Conservation (phyloP, 345 rosid species). For the Dipteronia dyeriana region DNA sequence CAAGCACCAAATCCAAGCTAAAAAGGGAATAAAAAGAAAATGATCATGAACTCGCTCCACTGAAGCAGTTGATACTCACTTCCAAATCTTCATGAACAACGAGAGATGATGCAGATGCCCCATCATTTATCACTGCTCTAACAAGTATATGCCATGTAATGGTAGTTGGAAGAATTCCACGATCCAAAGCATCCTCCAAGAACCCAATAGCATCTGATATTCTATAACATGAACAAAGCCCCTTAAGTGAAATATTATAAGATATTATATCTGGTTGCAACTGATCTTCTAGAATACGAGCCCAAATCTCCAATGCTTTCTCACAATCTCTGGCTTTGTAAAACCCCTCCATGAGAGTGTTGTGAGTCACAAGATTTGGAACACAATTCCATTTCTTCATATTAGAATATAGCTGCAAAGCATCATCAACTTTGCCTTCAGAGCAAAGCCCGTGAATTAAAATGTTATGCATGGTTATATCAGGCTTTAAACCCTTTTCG, state of each 20-base stretch:
- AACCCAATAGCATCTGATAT: conserved; percentile 56
- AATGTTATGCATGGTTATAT: conserved; percentile 73
- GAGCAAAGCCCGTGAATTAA: conserved; percentile 81
- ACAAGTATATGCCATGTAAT: conserved; percentile 87
- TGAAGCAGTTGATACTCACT: not conserved
- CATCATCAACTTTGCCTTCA: conserved; percentile 67
- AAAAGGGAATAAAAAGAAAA: not conserved
- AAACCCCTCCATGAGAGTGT: conserved; percentile 86
- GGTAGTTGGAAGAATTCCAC: conserved; percentile 57
- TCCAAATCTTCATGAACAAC: conserved; percentile 1
- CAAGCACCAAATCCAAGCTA: not conserved
- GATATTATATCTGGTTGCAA: conserved; percentile 76
- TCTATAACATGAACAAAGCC: conserved; percentile 72
- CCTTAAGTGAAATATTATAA: conserved; percentile 72
- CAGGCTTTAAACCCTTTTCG: conserved; percentile 60
- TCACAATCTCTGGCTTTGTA: conserved; percentile 57
- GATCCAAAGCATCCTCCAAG: conserved; percentile 66
- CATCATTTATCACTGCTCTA: conserved; percentile 53
- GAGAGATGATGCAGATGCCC: conserved; percentile 10
- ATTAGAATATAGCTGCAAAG: conserved; percentile 53
- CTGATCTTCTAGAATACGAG: conserved; percentile 50
- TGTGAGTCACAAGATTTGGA: conserved; percentile 83
- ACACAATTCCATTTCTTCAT: conserved; percentile 52
- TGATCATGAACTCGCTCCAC: not conserved
- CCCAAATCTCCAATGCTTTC: conserved; percentile 69